These are phyloP conservation scores for Ceratobasidium sp. DNA, from an alignment of 1,284 basidiomycete genomes.

Conservation along the genomic window DNA sequence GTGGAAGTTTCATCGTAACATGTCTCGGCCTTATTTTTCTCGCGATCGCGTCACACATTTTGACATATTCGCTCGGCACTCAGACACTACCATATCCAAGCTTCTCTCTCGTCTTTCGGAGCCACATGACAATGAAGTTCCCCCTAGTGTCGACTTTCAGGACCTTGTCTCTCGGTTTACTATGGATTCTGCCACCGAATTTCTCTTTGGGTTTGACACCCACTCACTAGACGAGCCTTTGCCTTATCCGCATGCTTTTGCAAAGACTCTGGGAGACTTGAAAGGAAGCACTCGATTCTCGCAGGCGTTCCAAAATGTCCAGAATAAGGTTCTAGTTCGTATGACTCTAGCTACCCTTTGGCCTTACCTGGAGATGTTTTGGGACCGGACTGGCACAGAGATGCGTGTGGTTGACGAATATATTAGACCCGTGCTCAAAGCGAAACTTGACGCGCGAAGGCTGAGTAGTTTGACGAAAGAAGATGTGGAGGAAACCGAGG, in stretches of 20 bases:
- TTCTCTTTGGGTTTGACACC: slow-evolving; percentile 39
- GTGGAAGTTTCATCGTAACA: slow-evolving; percentile 49
- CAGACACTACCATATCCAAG: slow-evolving; percentile 45
- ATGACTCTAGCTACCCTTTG: slow-evolving; percentile 70
- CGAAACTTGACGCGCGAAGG: slow-evolving; percentile 61
- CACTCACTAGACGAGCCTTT: slow-evolving; percentile 5
- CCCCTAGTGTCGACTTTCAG: slow-evolving; percentile 59
- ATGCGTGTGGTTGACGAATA: slow-evolving; percentile 65
- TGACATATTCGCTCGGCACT: slow-evolving; percentile 49
- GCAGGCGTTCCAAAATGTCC: slow-evolving; percentile 69
- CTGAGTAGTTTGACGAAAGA: slow-evolving; percentile 49
- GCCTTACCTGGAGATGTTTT: slow-evolving; percentile 61
- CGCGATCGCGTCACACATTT: slow-evolving; percentile 52
- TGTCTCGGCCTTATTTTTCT: slow-evolving; percentile 53
- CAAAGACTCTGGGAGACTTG: not conserved
- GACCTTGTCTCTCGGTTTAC: slow-evolving; percentile 73
- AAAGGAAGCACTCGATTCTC: slow-evolving; percentile 57
- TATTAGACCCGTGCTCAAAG: slow-evolving; percentile 69
- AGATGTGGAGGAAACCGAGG: slow-evolving; percentile 47
- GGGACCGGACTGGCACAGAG: slow-evolving; percentile 65
- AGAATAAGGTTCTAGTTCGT: slow-evolving; percentile 65
- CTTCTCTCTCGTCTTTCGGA: not conserved
- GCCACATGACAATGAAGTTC: slow-evolving; percentile 53
- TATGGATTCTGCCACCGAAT: slow-evolving; percentile 42
- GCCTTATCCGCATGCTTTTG: not conserved